Evolutionary conservation across 2,329 filamentous ascomycete genomes (phyloP), one percentile per base, ranked within the genome.

Genomic region (Trichoderma arundinaceum): DNA sequence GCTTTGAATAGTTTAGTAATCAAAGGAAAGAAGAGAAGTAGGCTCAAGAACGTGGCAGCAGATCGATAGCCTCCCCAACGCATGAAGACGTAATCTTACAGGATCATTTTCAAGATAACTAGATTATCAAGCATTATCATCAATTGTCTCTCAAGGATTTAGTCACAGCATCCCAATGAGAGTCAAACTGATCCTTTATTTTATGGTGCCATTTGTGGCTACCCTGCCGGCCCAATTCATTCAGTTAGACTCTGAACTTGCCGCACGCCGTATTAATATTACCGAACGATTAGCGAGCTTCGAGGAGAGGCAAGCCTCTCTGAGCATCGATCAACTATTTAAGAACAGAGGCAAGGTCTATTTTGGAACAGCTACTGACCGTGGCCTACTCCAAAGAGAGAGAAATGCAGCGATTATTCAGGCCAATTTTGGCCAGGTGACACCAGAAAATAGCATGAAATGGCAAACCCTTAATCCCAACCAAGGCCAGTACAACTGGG

Each of bases 371-470:
- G 57, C 57, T 4, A 59, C 57, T 48, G 57, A 59, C 13, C 57
- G 57, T 28, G 57, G 57, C 12, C 33, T 59, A 10, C 57, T 59
- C 33, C 57, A 59, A 39, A 43, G 57, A 22, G 57, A 59, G 13
- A 17, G 44, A 28, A 59, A 59, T 5, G 57, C 57, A 2, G 57
- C 57, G 17, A 59, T 59, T n/a, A 49, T 59, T 15, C 57, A 59
- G 44, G 33, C 57, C 12, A 38, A 59, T 48, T 17, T 59, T 38
- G 57, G 57, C 13, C 57, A 59, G 22, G 57, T 59, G 32, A 59
- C 57, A 12, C 57, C 57, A 28, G 57, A 59, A 44, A 59, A 59
- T n/a, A 59, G 57, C 32, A 59, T 59, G 57, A 59, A 59, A 39
- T 59, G 57, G 57, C 43, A 59, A 33, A 49, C 57, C 1, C 57